Conservation (phyloP, 805 yeast genomes). For the Yarrowia yakushimensis region DNA sequence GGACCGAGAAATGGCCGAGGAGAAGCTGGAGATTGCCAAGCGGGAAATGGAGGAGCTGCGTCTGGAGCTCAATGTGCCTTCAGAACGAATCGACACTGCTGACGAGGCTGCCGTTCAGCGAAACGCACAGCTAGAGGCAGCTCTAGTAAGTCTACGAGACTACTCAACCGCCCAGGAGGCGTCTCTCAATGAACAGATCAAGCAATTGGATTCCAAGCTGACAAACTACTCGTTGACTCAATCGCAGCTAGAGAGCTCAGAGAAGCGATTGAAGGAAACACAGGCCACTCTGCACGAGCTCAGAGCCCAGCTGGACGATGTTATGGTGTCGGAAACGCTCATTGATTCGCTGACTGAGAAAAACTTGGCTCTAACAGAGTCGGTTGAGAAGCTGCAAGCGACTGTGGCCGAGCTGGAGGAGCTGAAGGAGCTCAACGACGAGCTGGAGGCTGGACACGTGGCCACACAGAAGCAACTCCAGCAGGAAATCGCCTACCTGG, state of each 20-base stretch:
- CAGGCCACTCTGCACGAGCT: conserved; percentile 30
- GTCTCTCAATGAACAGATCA: conserved; percentile 28
- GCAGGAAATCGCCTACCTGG: conserved; percentile 38
- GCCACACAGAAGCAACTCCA: conserved; percentile 45
- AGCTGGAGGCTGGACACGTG: conserved; percentile 47
- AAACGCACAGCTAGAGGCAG: conserved; percentile 45
- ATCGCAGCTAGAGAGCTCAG: conserved; percentile 26
- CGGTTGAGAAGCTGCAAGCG: conserved; percentile 40
- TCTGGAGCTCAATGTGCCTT: conserved; percentile 31
- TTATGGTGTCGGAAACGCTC: conserved; percentile 39
- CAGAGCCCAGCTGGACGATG: conserved; percentile 36
- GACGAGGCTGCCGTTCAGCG: conserved; percentile 29
- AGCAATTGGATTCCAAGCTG: conserved; percentile 28
- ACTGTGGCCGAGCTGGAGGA: conserved; percentile 52
- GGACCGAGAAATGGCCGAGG: conserved; percentile 41
- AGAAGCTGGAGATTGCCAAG: conserved; percentile 32
- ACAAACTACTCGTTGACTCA: conserved; percentile 27
- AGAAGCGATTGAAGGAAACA: conserved; percentile 27
- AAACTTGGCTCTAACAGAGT: conserved; percentile 40
- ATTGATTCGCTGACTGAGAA: conserved; percentile 41
- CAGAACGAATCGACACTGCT: neutral
- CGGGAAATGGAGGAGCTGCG: conserved; percentile 32
- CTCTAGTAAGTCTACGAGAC: conserved; percentile 42
- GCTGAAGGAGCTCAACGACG: conserved; percentile 50
- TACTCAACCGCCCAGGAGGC: conserved; percentile 30